Conservation (phyloP, 208 protist genomes). For the Angomonas desouzai region DNA sequence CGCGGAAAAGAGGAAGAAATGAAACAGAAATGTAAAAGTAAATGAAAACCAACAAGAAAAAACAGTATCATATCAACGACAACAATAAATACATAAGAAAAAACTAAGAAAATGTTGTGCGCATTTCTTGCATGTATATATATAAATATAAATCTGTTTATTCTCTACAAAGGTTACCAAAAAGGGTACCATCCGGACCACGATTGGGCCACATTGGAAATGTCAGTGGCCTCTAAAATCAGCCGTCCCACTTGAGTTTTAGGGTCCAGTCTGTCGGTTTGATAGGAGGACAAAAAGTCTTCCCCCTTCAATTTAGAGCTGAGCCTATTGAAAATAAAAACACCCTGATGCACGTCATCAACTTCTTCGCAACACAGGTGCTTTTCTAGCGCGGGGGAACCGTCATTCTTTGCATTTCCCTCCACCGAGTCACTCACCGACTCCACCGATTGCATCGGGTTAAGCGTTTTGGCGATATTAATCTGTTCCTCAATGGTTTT, state of each 20-base stretch:
- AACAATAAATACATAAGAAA: too few relatives aligned
- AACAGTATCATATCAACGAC: too few relatives aligned
- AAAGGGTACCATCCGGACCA: slow-evolving; percentile 91
- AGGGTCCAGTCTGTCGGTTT: slow-evolving; percentile 49
- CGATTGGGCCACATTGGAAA: slow-evolving; percentile 84
- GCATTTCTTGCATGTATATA: too few relatives aligned
- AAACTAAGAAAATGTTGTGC: too few relatives aligned
- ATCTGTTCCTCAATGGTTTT: slow-evolving; percentile 76
- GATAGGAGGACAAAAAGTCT: slow-evolving; percentile 44
- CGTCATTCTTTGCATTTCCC: slow-evolving; percentile 12
- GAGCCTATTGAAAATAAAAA: slow-evolving; percentile 73
- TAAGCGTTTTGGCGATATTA: slow-evolving; percentile 32
- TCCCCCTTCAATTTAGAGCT: slow-evolving; percentile 81
- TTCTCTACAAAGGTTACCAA: slow-evolving; percentile 64
- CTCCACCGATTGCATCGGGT: slow-evolving; percentile 10
- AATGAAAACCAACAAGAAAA: too few relatives aligned
- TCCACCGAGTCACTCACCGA: slow-evolving; percentile 33
- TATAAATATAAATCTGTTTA: too few relatives aligned
- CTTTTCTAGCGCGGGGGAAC: slow-evolving; percentile 28
- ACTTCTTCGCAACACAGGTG: slow-evolving; percentile 60
- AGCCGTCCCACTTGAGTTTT: slow-evolving; percentile 74
- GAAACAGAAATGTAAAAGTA: too few relatives aligned
- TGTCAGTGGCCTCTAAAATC: slow-evolving; percentile 79
- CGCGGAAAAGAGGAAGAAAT: too few relatives aligned
- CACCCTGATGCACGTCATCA: slow-evolving; percentile 80